These are phyloP conservation scores for Xylaria grammica DNA, from an alignment of 495 filamentous ascomycete species.

Conservation along the genomic window DNA sequence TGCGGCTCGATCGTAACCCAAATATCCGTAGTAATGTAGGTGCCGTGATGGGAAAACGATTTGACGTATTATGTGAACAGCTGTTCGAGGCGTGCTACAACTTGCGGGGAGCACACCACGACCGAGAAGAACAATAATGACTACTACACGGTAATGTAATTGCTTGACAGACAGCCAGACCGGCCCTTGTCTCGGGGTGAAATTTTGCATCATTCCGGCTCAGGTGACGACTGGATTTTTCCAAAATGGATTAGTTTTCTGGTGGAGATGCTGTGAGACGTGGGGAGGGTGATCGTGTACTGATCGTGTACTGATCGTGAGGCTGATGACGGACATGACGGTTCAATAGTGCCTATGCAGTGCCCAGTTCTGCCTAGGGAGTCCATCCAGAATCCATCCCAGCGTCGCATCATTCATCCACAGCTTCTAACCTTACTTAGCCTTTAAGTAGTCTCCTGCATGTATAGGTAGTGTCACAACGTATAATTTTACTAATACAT, in stretches of 20 bases:
- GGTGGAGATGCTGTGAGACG: slow-evolving; percentile 9
- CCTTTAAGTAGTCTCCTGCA: no score
- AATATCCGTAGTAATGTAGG: no score
- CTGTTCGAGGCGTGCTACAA: slow-evolving; percentile 4
- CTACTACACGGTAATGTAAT: no score
- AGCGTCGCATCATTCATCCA: no score
- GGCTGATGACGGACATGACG: slow-evolving; percentile 22
- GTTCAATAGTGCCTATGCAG: no score
- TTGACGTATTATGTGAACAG: background rate
- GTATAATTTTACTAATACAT: no score
- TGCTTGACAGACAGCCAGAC: background rate
- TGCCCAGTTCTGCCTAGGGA: no score
- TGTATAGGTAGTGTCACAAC: no score
- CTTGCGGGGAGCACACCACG: no score
- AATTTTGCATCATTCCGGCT: slow-evolving; percentile 14
- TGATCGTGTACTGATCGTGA: slow-evolving; percentile 13
- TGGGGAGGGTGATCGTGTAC: no score
- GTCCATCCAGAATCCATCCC: background rate
- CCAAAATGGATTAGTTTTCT: slow-evolving; percentile 9
- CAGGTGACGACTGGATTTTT: slow-evolving; percentile 18
- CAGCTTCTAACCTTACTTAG: no score
- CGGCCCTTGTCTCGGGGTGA: no score
- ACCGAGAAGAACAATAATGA: background rate
- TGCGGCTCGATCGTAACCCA: slow-evolving; percentile 11
- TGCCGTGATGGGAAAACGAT: background rate